A percentile compares a stretch with the other conserved stretches of the same genome.
phyloP scores from a whole-genome alignment of 164 flowering plant species.

The Paratinospora sagittata region DNA sequence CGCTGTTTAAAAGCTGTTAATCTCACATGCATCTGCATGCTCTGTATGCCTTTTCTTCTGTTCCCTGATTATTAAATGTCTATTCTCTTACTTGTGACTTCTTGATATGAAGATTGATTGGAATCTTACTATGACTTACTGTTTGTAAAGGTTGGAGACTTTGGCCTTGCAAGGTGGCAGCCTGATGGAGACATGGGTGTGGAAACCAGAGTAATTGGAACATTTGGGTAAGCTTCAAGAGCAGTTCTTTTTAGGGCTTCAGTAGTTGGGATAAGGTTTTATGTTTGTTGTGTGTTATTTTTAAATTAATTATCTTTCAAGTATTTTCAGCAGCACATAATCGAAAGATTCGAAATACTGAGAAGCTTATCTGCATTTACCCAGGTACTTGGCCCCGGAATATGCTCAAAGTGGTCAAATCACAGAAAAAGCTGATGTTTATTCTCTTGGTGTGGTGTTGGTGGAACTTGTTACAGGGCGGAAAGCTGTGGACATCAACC shows the following conservation, averaged over 20 bases:
- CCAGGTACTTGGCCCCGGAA: conserved; percentile 93
- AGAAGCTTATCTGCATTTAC: conserved; percentile 1
- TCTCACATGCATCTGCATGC: neutral
- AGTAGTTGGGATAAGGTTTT: neutral
- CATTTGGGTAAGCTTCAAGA: conserved; percentile 64
- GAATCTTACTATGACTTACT: conserved; percentile 3
- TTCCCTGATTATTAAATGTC: neutral
- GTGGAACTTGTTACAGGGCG: conserved; percentile 87
- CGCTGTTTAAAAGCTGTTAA: neutral
- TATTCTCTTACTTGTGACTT: neutral
- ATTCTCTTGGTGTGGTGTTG: conserved; percentile 83
- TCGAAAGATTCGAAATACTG: neutral
- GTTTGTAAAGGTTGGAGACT: conserved; percentile 77
- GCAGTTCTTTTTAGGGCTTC: neutral
- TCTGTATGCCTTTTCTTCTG: neutral
- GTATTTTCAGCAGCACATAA: neutral
- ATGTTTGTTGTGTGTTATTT: neutral
- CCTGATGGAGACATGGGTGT: conserved; percentile 77
- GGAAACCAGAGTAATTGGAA: conserved; percentile 86
- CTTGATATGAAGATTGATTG: conserved; percentile 4
- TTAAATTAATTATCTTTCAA: neutral
- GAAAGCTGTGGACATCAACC: conserved; percentile 76
- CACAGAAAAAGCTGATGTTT: conserved; percentile 92
- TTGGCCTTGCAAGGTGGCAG: conserved; percentile 95
- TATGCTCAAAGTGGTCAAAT: conserved; percentile 93